These are phyloP conservation scores for Hansenula sp. DNA, from an alignment of 1,139 yeast genomes.

Conservation along the genomic window DNA sequence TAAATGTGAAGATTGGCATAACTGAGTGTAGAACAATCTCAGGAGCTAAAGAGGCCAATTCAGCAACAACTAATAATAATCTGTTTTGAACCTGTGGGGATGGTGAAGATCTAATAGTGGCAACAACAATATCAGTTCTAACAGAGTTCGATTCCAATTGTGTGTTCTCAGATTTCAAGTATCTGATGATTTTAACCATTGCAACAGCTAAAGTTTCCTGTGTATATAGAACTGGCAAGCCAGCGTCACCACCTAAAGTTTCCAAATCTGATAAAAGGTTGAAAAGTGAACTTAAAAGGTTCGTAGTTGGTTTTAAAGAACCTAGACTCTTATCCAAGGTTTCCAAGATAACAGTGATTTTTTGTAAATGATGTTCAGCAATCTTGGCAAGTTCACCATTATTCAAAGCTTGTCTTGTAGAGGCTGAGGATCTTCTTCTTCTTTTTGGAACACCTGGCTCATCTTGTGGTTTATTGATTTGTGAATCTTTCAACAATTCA, in stretches of 20 bases:
- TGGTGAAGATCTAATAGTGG: constrained; percentile 81
- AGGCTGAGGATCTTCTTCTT: constrained; percentile 75
- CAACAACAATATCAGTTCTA: constrained; percentile 86
- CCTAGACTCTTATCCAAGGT: constrained; percentile 52
- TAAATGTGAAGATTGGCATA: constrained; percentile 97
- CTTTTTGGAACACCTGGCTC: constrained; percentile 51
- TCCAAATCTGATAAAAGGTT: constrained; percentile 79
- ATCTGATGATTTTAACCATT: constrained; percentile 66
- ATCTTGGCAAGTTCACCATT: constrained; percentile 59
- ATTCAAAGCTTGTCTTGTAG: constrained; percentile 72
- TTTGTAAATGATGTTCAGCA: constrained; percentile 76
- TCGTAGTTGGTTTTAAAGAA: constrained; percentile 40
- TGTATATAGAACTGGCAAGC: constrained; percentile 83
- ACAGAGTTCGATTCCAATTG: constrained; percentile 62
- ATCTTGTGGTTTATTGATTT: constrained; percentile 35
- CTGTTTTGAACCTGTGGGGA: constrained; percentile 96
- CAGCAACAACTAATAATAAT: constrained; percentile 77
- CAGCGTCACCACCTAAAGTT: constrained; percentile 86
- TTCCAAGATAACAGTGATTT: constrained; percentile 76
- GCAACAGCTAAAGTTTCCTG: constrained; percentile 90
- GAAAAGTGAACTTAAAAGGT: constrained; percentile 56
- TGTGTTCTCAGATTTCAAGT: constrained; percentile 35
- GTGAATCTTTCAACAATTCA: constrained; percentile 45
- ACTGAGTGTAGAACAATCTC: constrained; percentile 92
- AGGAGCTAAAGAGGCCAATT: constrained; percentile 84